These are phyloP conservation scores for Crithidia expoeki DNA, from an alignment of 208 protist species.

Conservation along the genomic window DNA sequence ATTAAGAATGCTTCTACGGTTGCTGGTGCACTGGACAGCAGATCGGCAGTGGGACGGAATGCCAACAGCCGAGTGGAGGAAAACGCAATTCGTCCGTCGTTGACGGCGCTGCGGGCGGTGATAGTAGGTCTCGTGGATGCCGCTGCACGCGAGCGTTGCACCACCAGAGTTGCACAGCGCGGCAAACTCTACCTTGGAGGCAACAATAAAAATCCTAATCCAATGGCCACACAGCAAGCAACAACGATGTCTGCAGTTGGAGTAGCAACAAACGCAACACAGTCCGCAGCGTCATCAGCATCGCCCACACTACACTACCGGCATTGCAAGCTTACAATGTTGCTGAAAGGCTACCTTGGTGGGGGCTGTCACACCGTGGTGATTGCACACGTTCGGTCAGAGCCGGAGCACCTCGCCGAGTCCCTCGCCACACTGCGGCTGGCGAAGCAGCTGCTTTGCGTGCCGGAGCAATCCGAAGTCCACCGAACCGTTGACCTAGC, in stretches of 20 bases:
- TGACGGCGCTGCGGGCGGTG: slow-evolving; percentile 93
- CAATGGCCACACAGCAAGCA: slow-evolving; percentile 2
- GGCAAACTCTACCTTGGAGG: no score
- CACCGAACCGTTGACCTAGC: slow-evolving; percentile 74
- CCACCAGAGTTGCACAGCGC: not conserved
- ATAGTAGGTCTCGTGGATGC: slow-evolving; percentile 65
- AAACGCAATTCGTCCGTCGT: slow-evolving; percentile 64
- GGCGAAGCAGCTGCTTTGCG: slow-evolving; percentile 85
- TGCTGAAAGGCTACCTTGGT: slow-evolving; percentile 89
- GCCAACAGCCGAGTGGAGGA: slow-evolving; percentile 12
- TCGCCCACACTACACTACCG: slow-evolving; percentile 50
- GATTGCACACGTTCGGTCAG: slow-evolving; percentile 86
- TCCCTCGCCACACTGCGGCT: slow-evolving; percentile 89
- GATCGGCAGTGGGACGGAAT: not conserved
- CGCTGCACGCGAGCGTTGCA: not conserved
- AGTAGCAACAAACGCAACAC: no score
- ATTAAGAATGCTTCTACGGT: not conserved
- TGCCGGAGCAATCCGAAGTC: slow-evolving; percentile 68
- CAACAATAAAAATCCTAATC: no score
- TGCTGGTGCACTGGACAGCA: not conserved
- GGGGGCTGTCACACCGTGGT: slow-evolving; percentile 82
- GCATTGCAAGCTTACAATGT: slow-evolving; percentile 88
- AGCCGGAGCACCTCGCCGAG: slow-evolving; percentile 60
- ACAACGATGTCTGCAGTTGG: no score
- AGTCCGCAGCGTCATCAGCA: not conserved